These are phyloP conservation scores for Phycomyces blakesleeanus DNA, from an alignment of 192 early-diverging fungal genomes.

Conservation along the genomic window DNA sequence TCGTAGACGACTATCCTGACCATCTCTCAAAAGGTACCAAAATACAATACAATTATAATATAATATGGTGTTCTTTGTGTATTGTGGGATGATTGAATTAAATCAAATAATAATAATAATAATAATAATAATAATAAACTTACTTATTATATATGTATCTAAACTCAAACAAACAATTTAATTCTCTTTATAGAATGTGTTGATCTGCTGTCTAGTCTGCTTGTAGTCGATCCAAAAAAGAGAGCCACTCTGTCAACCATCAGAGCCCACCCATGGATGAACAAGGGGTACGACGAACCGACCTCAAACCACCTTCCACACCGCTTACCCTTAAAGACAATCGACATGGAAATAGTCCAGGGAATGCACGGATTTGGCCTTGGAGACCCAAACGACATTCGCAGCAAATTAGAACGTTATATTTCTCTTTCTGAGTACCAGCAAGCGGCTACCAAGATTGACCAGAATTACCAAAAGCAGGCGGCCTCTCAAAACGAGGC, in stretches of 20 bases:
- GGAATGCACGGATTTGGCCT: slow-evolving; percentile 81
- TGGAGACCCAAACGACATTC: slow-evolving; percentile 59
- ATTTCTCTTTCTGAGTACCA: slow-evolving; percentile 49
- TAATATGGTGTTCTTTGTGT: no score
- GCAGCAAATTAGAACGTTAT: slow-evolving; percentile 43
- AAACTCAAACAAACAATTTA: no score
- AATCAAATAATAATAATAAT: no score
- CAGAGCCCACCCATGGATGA: slow-evolving; percentile 70
- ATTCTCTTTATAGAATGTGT: slow-evolving; percentile 45
- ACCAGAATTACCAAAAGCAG: slow-evolving; percentile 19
- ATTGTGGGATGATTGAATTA: not conserved
- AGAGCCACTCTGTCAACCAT: slow-evolving; percentile 71
- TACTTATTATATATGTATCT: no score
- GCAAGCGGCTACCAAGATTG: slow-evolving; percentile 19
- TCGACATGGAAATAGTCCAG: slow-evolving; percentile 59
- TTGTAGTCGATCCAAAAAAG: slow-evolving; percentile 66
- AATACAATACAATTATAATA: no score
- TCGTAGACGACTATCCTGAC: slow-evolving; percentile 68
- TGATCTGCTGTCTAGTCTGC: slow-evolving; percentile 64
- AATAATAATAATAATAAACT: no score
- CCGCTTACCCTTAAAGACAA: slow-evolving; percentile 49
- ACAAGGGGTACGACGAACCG: slow-evolving; percentile 63
- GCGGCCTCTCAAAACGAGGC: slow-evolving; percentile 2
- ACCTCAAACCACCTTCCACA: slow-evolving; percentile 65
- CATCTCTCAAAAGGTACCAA: slow-evolving; percentile 64